These are phyloP conservation scores for Phialophora chinensis DNA, from an alignment of 2,329 filamentous ascomycete species.

Conservation along the genomic window DNA sequence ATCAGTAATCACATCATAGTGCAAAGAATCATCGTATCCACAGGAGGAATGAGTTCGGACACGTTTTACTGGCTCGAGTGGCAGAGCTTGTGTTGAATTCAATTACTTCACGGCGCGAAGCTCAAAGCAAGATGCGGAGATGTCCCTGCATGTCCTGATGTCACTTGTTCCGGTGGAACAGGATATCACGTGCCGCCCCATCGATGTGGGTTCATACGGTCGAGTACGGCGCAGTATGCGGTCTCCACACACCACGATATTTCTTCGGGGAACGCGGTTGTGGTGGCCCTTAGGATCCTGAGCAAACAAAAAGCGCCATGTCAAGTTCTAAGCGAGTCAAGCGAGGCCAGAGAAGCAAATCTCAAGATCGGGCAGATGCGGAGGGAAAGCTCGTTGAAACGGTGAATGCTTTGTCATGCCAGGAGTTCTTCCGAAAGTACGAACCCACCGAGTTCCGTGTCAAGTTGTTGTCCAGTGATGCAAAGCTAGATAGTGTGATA, in stretches of 20 bases:
- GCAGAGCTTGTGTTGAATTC: neutral
- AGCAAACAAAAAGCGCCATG: neutral
- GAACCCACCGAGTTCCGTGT: slow-evolving; percentile 37
- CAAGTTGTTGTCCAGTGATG: slow-evolving; percentile 25
- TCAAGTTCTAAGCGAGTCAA: slow-evolving; percentile 2
- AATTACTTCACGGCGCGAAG: slow-evolving; percentile 7
- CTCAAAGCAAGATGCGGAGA: slow-evolving; percentile 11
- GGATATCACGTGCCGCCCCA: neutral
- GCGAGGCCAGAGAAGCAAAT: neutral
- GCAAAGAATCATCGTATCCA: neutral
- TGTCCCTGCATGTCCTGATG: slow-evolving; percentile 7
- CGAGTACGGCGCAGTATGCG: neutral
- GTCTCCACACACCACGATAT: neutral
- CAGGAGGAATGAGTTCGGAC: slow-evolving; percentile 12
- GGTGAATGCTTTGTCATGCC: slow-evolving; percentile 49
- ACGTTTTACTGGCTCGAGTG: slow-evolving; percentile 6
- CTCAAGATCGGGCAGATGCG: slow-evolving; percentile 12
- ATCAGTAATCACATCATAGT: slow-evolving; percentile 6
- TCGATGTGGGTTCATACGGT: neutral
- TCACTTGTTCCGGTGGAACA: neutral
- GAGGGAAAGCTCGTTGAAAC: slow-evolving; percentile 47
- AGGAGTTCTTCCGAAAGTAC: slow-evolving; percentile 49
- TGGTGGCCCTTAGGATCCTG: neutral
- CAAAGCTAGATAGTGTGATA: slow-evolving; percentile 6
- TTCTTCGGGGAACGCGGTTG: slow-evolving; percentile 6